phyloP scores from a whole-genome alignment of 306 rosid genomes.

The barrel medic (Medicago truncatula) region MtrunA17r5.0-ANR NC_053048.1:37216001-37216500 shows the following conservation, averaged over 20 bases:
- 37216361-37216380: not conserved
- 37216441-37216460: too few relatives aligned
- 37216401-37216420: not conserved
- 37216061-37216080: conserved; percentile 93
- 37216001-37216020: conserved; percentile 76
- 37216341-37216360: conserved; percentile 74
- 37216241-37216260: conserved; percentile 73
- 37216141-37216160: conserved; percentile 69
- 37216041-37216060: conserved; percentile 90
- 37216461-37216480: too few relatives aligned
- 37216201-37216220: conserved; percentile 19
- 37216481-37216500: too few relatives aligned
- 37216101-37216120: conserved; percentile 73
- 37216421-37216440: too few relatives aligned
- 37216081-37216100: conserved; percentile 70
- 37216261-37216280: conserved; percentile 63
- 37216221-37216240: conserved; percentile 68
- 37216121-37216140: conserved; percentile 90
- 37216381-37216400: conserved; percentile 19
- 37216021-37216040: conserved; percentile 88
- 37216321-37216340: conserved; percentile 84
- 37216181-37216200: conserved; percentile 18
- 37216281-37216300: conserved; percentile 72
- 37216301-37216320: conserved; percentile 95
- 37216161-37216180: not conserved